Conservation (phyloP, 163 green algal genomes). For the Volvox carteri region DNA sequence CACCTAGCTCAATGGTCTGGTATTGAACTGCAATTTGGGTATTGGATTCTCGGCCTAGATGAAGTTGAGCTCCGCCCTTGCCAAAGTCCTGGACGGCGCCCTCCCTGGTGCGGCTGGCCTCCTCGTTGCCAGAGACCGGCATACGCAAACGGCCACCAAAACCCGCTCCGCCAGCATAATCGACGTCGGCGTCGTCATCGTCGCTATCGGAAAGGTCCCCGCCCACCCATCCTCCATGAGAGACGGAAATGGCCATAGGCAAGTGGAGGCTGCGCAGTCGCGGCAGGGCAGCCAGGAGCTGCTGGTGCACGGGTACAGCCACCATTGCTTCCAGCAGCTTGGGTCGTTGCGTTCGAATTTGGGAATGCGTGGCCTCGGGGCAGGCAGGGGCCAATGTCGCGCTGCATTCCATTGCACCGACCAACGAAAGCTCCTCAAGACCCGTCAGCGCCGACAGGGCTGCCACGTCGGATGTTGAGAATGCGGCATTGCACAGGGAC, state of each 20-base stretch:
- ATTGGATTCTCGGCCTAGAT: no score
- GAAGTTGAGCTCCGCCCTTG: no score
- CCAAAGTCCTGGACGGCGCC: no score
- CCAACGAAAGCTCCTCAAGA: neutral
- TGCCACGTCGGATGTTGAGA: neutral
- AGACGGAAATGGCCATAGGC: neutral
- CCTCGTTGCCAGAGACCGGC: no score
- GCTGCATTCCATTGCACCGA: slow-evolving; percentile 13
- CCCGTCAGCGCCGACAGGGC: neutral
- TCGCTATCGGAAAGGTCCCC: neutral
- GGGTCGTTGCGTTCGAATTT: no score
- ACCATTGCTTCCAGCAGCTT: neutral
- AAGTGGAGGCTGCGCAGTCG: neutral
- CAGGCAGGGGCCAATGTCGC: neutral
- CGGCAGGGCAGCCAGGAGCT: neutral
- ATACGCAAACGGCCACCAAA: neutral
- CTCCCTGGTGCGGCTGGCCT: no score
- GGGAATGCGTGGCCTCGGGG: neutral
- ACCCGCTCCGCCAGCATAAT: neutral
- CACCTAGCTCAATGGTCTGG: no score
- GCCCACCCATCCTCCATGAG: neutral
- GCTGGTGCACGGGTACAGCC: neutral
- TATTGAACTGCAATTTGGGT: no score
- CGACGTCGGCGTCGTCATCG: slow-evolving; percentile 13
- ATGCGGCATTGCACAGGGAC: slow-evolving; percentile 14